A percentile compares a stretch with the other conserved stretches of the same genome.
phyloP scores from a whole-genome alignment of 345 rosid genomes.

The Eucalyptus paniculata region DNA sequence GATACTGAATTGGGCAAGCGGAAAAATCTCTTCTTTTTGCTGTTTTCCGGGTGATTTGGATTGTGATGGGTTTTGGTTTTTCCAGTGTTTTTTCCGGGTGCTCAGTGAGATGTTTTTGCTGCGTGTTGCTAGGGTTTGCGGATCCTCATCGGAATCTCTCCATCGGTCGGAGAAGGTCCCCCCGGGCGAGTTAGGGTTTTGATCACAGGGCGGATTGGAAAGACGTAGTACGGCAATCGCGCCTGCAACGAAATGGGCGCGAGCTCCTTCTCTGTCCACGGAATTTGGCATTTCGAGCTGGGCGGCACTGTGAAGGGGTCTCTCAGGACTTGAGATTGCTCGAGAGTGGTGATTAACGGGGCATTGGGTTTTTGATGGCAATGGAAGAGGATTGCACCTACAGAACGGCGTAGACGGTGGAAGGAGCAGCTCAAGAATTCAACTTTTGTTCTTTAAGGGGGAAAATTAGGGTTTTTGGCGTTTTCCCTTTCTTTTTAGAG shows the following conservation, averaged over 20 bases:
- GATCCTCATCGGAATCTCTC: neutral
- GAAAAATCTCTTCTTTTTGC: neutral
- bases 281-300: neutral
- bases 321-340: neutral
- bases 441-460: neutral
- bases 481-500: neutral
- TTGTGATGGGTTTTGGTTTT: neutral
- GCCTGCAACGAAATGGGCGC: neutral
- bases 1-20: neutral
- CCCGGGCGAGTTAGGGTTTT: neutral
- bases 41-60: neutral
- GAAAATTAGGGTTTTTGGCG: neutral
- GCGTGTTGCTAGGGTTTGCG: neutral
- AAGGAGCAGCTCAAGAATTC: neutral
- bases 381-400: constrained; percentile 34
- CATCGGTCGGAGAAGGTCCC: neutral
- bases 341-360: neutral
- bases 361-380: constrained; percentile 7
- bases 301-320: neutral
- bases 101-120: neutral
- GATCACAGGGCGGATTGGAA: neutral
- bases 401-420: constrained; percentile 1
- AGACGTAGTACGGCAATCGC: neutral
- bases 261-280: neutral
- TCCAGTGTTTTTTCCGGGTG: neutral